Evolutionary conservation across 148 eudicot genomes (phyloP).

Genomic region (Chenopodium berlandieri): DNA sequence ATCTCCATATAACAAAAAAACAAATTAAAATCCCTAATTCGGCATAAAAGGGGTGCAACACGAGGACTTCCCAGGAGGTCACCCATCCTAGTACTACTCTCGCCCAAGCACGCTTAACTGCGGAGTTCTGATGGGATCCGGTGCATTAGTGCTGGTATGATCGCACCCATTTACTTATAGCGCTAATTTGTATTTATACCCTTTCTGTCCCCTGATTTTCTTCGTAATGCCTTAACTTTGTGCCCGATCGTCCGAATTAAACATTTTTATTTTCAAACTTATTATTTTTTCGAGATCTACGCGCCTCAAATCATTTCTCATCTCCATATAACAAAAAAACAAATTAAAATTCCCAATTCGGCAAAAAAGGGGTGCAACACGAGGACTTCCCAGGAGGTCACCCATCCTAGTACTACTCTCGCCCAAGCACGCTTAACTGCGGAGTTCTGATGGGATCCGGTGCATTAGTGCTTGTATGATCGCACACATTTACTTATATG

Average conservation of each 20-base stretch:
- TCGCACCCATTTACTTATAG: slow-evolving; percentile 17
- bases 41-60: slow-evolving; percentile 45
- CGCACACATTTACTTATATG: slow-evolving; percentile 16
- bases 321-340: no score
- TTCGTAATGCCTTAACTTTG: no score
- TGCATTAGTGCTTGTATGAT: slow-evolving; percentile 56
- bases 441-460: slow-evolving; percentile 57
- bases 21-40: no score
- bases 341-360: no score
- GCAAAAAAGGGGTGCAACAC: slow-evolving; percentile 50
- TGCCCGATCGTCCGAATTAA: no score
- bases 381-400: slow-evolving; percentile 47
- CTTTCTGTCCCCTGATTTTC: no score
- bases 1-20: no score
- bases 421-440: slow-evolving; percentile 57
- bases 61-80: slow-evolving; percentile 52
- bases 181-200: no score
- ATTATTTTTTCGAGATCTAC: no score
- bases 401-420: slow-evolving; percentile 36
- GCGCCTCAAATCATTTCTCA: no score
- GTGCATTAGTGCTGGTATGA: slow-evolving; percentile 56
- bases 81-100: slow-evolving; percentile 35
- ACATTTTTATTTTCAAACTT: no score
- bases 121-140: slow-evolving; percentile 56
- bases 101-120: slow-evolving; percentile 56